A percentile compares a stretch with the other conserved stretches of the same genome.
phyloP scores from a whole-genome alignment of 2,329 filamentous ascomycete species.

The Mycogone perniciosa region DNA sequence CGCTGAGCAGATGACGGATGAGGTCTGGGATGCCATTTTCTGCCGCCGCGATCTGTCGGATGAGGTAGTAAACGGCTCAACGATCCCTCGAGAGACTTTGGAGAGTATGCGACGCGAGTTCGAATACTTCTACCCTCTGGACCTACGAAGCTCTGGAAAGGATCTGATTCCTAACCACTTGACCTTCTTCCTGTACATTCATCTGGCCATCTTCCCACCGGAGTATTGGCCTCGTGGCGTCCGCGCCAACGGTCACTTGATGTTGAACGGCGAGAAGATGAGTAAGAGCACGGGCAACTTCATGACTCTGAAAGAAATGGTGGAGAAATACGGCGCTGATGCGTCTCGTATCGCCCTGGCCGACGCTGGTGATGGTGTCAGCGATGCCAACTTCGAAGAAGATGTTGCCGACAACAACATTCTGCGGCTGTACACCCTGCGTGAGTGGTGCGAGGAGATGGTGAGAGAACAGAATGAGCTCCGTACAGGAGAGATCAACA shows the following conservation, averaged over 20 bases:
- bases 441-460: slow-evolving; percentile 90
- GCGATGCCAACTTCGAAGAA: slow-evolving; percentile 97
- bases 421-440: slow-evolving; percentile 70
- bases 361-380: slow-evolving; percentile 88
- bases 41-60: slow-evolving; percentile 64
- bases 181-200: slow-evolving; percentile 92
- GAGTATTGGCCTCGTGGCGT: slow-evolving; percentile 85
- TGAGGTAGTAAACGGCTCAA: slow-evolving; percentile 56
- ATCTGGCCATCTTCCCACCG: slow-evolving; percentile 79
- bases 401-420: slow-evolving; percentile 88
- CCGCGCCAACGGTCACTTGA: slow-evolving; percentile 85
- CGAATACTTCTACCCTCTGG: slow-evolving; percentile 94
- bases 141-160: slow-evolving; percentile 83
- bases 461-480: slow-evolving; percentile 61
- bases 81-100: slow-evolving; percentile 67
- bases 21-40: slow-evolving; percentile 96
- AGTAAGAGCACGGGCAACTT: slow-evolving; percentile 97
- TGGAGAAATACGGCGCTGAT: slow-evolving; percentile 90
- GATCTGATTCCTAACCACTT: slow-evolving; percentile 91
- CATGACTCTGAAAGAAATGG: slow-evolving; percentile 78
- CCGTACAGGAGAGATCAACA: slow-evolving; percentile 66
- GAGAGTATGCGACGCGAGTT: slow-evolving; percentile 84
- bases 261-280: slow-evolving; percentile 98
- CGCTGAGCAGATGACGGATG: slow-evolving; percentile 84
- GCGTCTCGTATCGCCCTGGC: slow-evolving; percentile 86